Percentiles rank a stretch among this genome's conserved stretches.
These are phyloP conservation scores for Groenewaldozyma salmanticensis DNA, from an alignment of 805 yeast genomes.

Conservation along the genomic window DNA sequence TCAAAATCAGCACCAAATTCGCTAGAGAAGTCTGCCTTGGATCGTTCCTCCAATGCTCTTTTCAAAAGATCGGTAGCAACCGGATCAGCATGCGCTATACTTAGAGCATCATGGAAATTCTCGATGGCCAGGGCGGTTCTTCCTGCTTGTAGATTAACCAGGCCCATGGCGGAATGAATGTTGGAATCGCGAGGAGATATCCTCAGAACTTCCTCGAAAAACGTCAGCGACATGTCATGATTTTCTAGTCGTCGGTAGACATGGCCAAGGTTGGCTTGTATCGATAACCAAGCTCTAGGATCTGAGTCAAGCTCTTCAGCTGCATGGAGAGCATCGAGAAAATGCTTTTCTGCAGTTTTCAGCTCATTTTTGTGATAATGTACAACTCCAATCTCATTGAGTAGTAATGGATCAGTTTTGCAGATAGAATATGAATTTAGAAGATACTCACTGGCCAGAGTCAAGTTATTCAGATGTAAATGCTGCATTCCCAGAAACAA, in stretches of 20 bases:
- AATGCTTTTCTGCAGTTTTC: slow-evolving; percentile 56
- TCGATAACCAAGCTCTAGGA: slow-evolving; percentile 73
- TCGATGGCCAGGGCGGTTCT: slow-evolving; percentile 59
- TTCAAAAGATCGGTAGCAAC: slow-evolving; percentile 73
- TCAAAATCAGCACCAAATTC: slow-evolving; percentile 2
- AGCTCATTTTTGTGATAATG: slow-evolving; percentile 66
- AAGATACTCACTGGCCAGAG: slow-evolving; percentile 80
- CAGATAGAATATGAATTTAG: slow-evolving; percentile 67
- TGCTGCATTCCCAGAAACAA: slow-evolving; percentile 95
- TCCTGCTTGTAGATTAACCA: slow-evolving; percentile 65
- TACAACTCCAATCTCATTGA: slow-evolving; percentile 92
- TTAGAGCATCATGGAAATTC: slow-evolving; percentile 69
- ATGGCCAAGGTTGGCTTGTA: slow-evolving; percentile 81
- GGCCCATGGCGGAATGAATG: slow-evolving; percentile 74
- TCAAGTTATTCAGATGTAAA: slow-evolving; percentile 71
- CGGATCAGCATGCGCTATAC: slow-evolving; percentile 69
- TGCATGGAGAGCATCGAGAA: slow-evolving; percentile 61
- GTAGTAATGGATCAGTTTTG: slow-evolving; percentile 72
- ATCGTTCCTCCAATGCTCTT: slow-evolving; percentile 41
- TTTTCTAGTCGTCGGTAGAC: slow-evolving; percentile 63
- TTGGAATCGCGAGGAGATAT: slow-evolving; percentile 64
- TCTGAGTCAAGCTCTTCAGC: slow-evolving; percentile 65
- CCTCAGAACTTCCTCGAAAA: slow-evolving; percentile 67
- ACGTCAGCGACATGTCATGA: slow-evolving; percentile 56
- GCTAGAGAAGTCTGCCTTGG: slow-evolving; percentile 2